Conservation (phyloP, 495 filamentous ascomycete genomes). For the Penicillium macrosclerotiorum region DNA sequence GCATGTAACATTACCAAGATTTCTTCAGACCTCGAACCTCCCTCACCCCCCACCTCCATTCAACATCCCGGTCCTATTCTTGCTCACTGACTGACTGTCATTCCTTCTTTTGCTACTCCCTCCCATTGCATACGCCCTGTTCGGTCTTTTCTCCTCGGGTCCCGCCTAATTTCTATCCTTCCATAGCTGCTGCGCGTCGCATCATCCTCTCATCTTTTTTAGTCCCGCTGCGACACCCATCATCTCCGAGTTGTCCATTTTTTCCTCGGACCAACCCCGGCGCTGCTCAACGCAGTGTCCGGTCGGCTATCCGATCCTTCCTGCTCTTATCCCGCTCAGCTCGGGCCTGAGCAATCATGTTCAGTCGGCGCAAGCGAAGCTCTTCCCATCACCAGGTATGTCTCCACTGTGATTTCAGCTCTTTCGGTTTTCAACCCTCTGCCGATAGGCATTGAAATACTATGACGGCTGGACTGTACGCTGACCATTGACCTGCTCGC, state of each 20-base stretch:
- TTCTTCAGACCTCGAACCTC: background rate
- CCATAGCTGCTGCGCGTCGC: background rate
- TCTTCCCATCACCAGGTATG: constrained; percentile 55
- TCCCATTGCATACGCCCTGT: background rate
- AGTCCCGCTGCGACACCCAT: constrained; percentile 7
- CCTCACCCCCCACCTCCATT: background rate
- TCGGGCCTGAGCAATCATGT: constrained; percentile 41
- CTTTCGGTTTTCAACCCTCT: background rate
- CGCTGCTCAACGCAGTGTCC: constrained; percentile 29
- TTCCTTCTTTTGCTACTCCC: constrained; percentile 1
- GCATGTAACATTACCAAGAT: constrained; percentile 2
- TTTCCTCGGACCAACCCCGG: constrained; percentile 23
- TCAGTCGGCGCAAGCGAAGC: constrained; percentile 50
- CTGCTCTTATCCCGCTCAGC: background rate
- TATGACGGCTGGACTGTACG: constrained; percentile 2
- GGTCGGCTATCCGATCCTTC: constrained; percentile 18
- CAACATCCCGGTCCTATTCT: too few species aligned
- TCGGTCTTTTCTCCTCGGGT: background rate
- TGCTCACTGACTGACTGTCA: constrained; percentile 8
- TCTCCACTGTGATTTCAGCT: constrained; percentile 9
- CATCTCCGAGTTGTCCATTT: constrained; percentile 14
- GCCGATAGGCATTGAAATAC: constrained; percentile 3
- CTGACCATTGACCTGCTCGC: constrained; percentile 9
- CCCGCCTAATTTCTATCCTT: background rate
- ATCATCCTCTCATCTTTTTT: constrained; percentile 5